These are phyloP conservation scores for Calvatia gigantea DNA, from an alignment of 768 basidiomycete species.

Conservation along the genomic window DNA sequence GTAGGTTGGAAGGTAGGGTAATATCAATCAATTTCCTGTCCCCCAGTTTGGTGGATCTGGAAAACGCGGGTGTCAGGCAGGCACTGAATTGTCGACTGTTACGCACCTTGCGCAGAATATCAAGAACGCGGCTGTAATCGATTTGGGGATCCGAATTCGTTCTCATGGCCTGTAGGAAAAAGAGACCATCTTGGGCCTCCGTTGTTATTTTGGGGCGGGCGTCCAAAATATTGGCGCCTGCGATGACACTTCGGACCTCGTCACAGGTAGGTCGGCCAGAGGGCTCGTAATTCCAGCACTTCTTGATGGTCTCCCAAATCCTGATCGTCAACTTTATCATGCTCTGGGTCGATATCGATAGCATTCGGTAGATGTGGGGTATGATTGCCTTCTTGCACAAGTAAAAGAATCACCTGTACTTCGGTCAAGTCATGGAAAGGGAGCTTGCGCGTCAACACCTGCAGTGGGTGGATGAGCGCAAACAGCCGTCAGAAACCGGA, in stretches of 20 bases:
- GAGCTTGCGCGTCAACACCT: not conserved
- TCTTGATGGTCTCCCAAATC: not conserved
- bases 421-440: not conserved
- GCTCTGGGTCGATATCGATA: not conserved
- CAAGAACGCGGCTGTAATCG: not conserved
- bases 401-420: not conserved
- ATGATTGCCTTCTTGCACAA: not conserved
- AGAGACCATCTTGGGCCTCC: not conserved
- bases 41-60: not conserved
- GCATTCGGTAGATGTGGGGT: not conserved
- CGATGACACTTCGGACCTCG: not conserved
- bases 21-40: too few species aligned
- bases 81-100: not conserved
- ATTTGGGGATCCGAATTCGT: not conserved
- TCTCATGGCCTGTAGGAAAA: not conserved
- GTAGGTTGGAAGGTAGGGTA: too few species aligned
- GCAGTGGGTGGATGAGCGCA: not conserved
- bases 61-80: not conserved
- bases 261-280: not conserved
- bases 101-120: not conserved
- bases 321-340: not conserved
- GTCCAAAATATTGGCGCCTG: not conserved
- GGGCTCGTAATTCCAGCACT: not conserved
- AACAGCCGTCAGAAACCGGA: too few species aligned
- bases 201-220: not conserved